A percentile compares a stretch with the other conserved stretches of the same genome.
These are phyloP conservation scores for Microsporum canis DNA, from an alignment of 2,329 filamentous ascomycete genomes.

Conservation along the genomic window DNA sequence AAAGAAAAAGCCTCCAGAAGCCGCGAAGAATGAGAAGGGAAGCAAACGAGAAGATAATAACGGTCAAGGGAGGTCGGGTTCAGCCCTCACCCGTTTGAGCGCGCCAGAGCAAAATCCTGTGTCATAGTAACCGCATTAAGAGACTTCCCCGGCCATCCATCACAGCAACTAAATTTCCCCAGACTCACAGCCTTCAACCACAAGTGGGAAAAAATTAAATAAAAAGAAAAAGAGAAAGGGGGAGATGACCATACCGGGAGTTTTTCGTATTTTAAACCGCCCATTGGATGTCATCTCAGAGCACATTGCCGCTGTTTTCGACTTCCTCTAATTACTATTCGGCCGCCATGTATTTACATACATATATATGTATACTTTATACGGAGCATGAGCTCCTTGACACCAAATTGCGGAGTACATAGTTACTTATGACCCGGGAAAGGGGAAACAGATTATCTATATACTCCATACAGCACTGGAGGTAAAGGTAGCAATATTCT, in stretches of 20 bases:
- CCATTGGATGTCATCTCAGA: neutral
- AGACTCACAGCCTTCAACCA: neutral
- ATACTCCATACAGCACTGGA: neutral
- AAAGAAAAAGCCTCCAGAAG: neutral
- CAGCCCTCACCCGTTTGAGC: neutral
- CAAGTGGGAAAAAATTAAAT: neutral
- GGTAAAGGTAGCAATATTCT: neutral
- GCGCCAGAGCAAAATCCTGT: neutral
- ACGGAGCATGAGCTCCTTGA: neutral
- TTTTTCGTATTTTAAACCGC: neutral
- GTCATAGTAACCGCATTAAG: conserved; percentile 1
- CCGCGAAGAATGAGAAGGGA: neutral
- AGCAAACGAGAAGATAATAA: neutral
- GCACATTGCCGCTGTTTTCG: neutral
- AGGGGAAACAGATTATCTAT: neutral
- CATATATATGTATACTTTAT: neutral
- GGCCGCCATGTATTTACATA: neutral
- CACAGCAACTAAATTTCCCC: neutral
- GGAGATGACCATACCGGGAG: neutral
- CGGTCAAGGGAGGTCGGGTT: neutral
- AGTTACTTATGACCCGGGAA: neutral
- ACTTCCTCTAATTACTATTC: neutral
- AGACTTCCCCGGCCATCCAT: neutral
- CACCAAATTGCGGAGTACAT: neutral
- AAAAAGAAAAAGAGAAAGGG: neutral